Conservation (phyloP, 202 grass and related monocot species). For the Dendrocalamus latiflorus region DNA sequence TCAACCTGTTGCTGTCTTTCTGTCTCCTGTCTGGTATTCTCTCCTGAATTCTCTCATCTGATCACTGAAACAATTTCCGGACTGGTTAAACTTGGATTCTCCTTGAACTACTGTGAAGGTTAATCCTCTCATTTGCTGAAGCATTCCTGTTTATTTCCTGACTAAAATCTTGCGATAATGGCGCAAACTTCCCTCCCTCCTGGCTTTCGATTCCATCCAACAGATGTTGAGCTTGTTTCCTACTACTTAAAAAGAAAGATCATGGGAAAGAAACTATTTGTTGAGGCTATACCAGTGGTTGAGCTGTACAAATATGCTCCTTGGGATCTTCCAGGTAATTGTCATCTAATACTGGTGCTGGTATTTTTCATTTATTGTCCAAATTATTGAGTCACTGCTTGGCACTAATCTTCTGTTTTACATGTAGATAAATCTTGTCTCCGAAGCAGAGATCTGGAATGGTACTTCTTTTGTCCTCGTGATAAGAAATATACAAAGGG, state of each 20-base stretch:
- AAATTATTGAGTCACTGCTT: not conserved
- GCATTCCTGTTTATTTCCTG: not conserved
- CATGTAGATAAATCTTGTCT: conserved; percentile 62
- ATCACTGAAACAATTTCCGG: conserved; percentile 10
- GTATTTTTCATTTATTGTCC: not conserved
- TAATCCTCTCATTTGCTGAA: not conserved
- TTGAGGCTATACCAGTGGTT: conserved; percentile 62
- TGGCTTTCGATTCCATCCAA: conserved; percentile 91
- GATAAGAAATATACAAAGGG: conserved; percentile 95
- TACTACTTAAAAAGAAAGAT: conserved; percentile 95
- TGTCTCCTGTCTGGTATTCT: not conserved
- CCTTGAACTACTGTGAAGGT: not conserved
- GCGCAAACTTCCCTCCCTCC: conserved; percentile 59
- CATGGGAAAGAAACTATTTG: conserved; percentile 59
- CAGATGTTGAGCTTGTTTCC: conserved; percentile 81
- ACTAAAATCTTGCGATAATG: conserved; percentile 23
- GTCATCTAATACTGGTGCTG: not conserved
- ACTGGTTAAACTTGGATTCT: not conserved
- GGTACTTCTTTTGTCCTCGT: conserved; percentile 85
- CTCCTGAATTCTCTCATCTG: not conserved
- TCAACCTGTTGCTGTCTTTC: not conserved
- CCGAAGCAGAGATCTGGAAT: conserved; percentile 78
- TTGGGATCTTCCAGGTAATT: conserved; percentile 94
- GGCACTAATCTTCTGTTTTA: not conserved
- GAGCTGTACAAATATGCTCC: conserved; percentile 88